A percentile compares a stretch with the other conserved stretches of the same genome.
Conservation (phyloP, 148 eudicot species). For the Euryodendron excelsum region DNA sequence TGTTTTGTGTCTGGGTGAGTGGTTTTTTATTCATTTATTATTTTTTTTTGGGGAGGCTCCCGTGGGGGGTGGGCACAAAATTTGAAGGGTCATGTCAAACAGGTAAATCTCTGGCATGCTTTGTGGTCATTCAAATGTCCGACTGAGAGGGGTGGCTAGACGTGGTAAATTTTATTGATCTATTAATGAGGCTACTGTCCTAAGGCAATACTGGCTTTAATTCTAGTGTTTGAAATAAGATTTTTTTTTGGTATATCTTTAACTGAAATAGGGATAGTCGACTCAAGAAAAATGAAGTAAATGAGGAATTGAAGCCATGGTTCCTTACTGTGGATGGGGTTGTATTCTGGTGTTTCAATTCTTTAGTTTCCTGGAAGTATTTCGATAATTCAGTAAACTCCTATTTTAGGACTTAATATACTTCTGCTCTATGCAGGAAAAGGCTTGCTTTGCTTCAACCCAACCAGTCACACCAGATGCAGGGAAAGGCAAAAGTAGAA, state of each 20-base stretch:
- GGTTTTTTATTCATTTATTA: too few species aligned
- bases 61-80: too few species aligned
- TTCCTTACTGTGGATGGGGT: background rate
- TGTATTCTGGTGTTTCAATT: background rate
- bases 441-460: constrained; percentile 15
- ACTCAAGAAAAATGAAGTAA: background rate
- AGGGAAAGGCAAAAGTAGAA: constrained; percentile 39
- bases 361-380: background rate
- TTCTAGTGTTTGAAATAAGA: background rate
- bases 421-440: constrained; percentile 11
- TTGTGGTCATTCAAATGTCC: background rate
- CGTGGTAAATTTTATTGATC: background rate
- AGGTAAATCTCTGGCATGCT: background rate
- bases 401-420: constrained; percentile 6
- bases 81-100: background rate
- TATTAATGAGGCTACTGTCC: background rate
- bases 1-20: too few species aligned
- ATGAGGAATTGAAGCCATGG: background rate
- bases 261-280: background rate
- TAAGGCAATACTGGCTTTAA: background rate
- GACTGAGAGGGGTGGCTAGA: background rate
- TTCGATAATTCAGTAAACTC: background rate
- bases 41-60: too few species aligned
- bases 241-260: background rate
- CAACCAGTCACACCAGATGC: constrained; percentile 33